A percentile compares a stretch with the other conserved stretches of the same genome.
phyloP scores from a whole-genome alignment of 352 stramenopile genomes.

The Phytophthora kernoviae region DNA sequence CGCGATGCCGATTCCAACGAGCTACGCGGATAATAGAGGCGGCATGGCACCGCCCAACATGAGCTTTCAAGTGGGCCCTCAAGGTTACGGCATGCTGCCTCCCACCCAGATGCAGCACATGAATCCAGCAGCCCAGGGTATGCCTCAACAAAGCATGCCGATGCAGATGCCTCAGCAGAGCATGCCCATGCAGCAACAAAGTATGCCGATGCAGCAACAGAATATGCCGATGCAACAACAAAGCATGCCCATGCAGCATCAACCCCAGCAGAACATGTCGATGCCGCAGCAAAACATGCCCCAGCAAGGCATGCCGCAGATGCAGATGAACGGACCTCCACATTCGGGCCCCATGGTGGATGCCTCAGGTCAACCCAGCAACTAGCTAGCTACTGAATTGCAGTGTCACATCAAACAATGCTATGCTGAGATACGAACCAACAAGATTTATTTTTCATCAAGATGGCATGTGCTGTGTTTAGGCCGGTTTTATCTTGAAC shows the following conservation, averaged over 20 bases:
- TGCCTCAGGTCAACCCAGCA: constrained; percentile 18
- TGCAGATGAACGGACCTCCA: constrained; percentile 36
- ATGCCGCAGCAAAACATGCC: constrained; percentile 31
- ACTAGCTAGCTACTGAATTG: constrained; percentile 3
- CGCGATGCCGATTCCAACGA: constrained; percentile 29
- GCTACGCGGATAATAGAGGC: constrained; percentile 39
- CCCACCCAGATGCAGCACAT: constrained; percentile 39
- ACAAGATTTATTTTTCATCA: neutral
- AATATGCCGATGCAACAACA: constrained; percentile 24
- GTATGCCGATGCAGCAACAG: constrained; percentile 24
- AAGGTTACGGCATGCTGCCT: constrained; percentile 61
- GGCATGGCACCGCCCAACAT: constrained; percentile 42
- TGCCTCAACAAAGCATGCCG: constrained; percentile 34
- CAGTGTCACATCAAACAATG: neutral
- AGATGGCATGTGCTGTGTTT: no score
- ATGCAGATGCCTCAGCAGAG: constrained; percentile 33
- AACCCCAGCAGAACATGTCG: constrained; percentile 33
- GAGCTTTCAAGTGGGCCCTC: constrained; percentile 45
- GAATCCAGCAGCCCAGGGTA: constrained; percentile 40
- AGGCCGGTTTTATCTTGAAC: neutral
- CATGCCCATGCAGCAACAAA: constrained; percentile 16
- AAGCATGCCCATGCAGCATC: constrained; percentile 30
- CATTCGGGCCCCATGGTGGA: constrained; percentile 28
- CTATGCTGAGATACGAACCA: neutral
- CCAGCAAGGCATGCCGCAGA: constrained; percentile 28